A percentile compares a stretch with the other conserved stretches of the same genome.
Evolutionary conservation across 1,284 basidiomycete genomes (phyloP).

Genomic region (Violaceomyces palustris): DNA sequence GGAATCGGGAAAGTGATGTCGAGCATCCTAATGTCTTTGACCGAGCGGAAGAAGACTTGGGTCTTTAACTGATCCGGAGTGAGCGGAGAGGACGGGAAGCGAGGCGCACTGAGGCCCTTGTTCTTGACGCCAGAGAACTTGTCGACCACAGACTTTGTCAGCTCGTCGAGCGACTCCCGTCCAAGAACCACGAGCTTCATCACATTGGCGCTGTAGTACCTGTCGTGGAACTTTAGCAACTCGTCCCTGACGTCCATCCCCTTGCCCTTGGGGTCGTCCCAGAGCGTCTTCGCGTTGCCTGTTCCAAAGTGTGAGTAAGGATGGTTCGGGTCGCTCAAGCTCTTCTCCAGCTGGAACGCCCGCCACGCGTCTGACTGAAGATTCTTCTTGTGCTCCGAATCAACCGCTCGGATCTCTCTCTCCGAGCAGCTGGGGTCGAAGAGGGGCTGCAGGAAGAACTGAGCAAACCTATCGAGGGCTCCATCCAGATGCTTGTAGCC

Average conservation of each 20-base stretch:
- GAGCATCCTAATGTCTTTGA: constrained; percentile 81
- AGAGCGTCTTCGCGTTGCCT: constrained; percentile 80
- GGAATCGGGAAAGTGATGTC: constrained; percentile 72
- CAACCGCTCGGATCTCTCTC: constrained; percentile 91
- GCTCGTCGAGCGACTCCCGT: constrained; percentile 77
- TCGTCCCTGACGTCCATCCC: constrained; percentile 85
- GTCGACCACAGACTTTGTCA: constrained; percentile 66
- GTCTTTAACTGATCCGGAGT: constrained; percentile 59
- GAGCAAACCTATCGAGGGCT: constrained; percentile 83
- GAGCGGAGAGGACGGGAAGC: constrained; percentile 70
- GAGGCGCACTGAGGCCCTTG: constrained; percentile 61
- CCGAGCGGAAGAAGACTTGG: constrained; percentile 78
- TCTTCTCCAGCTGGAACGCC: constrained; percentile 93
- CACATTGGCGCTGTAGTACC: constrained; percentile 86
- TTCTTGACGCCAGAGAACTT: constrained; percentile 75
- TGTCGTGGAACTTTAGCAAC: constrained; percentile 89
- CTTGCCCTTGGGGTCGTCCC: constrained; percentile 58
- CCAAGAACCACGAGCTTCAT: constrained; percentile 90
- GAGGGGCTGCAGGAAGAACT: constrained; percentile 89
- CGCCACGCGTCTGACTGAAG: constrained; percentile 91
- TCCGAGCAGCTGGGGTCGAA: constrained; percentile 86
- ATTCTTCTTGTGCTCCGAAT: constrained; percentile 98
- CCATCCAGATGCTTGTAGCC: constrained; percentile 76
- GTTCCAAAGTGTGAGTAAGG: constrained; percentile 91
- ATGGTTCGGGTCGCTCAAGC: constrained; percentile 70